Evolutionary conservation across 1,139 yeast genomes (phyloP).

Genomic region (Blastobotrys ciferrii): DNA sequence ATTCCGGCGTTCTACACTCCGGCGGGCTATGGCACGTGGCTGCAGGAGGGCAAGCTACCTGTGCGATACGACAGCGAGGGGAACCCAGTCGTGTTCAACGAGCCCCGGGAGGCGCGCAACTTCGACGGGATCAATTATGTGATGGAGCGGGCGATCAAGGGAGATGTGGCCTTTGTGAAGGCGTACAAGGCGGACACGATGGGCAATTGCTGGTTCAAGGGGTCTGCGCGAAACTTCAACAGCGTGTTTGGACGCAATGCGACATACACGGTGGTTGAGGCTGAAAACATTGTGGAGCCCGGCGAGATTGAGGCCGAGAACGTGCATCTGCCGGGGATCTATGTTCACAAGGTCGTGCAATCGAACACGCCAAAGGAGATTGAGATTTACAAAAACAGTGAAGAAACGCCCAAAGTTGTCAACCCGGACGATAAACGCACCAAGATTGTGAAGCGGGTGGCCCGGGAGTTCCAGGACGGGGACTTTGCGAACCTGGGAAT

Average conservation of each 20-base stretch:
- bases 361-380: constrained; percentile 41
- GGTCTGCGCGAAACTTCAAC: constrained; percentile 45
- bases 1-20: constrained; percentile 52
- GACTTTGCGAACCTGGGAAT: constrained; percentile 45
- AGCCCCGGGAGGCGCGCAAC: constrained; percentile 41
- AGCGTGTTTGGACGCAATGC: constrained; percentile 44
- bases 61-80: constrained; percentile 40
- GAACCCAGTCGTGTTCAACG: constrained; percentile 36
- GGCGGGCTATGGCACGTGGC: constrained; percentile 51
- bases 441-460: constrained; percentile 43
- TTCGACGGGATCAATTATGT: constrained; percentile 43
- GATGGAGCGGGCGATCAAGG: constrained; percentile 42
- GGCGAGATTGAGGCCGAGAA: constrained; percentile 44
- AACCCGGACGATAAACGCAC: constrained; percentile 29
- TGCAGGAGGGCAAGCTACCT: constrained; percentile 50
- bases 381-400: constrained; percentile 32
- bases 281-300: constrained; percentile 44
- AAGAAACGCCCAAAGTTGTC: constrained; percentile 18
- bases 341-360: constrained; percentile 40
- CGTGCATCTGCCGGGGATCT: constrained; percentile 44
- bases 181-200: constrained; percentile 44
- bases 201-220: constrained; percentile 45
- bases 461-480: constrained; percentile 44
- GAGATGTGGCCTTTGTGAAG: constrained; percentile 44
- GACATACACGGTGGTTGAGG: constrained; percentile 44